Base-by-base conservation (phyloP, 768 basidiomycete species). In the Heimioporus sp. region DNA sequence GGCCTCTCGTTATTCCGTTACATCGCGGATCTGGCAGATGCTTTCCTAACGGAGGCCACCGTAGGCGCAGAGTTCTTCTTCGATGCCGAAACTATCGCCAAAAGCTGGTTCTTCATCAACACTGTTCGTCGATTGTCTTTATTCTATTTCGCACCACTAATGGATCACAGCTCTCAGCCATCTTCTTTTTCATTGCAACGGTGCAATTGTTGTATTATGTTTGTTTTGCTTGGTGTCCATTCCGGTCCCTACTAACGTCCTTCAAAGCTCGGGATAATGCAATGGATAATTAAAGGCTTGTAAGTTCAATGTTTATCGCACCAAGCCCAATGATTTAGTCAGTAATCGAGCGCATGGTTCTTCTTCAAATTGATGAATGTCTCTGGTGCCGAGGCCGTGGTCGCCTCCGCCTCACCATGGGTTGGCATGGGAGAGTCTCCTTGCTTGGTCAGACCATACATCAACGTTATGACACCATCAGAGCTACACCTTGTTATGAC, bases 121-220 rank as follows among this genome's bases (percentile, higher is more conserved):
- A 85, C 82, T 46, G 85, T 86, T 60, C 46, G 81, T 69, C 32
- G 19, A 46, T 40, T 9, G 17, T 43, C 58, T 45, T 36, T 46
- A 13, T 42, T 4, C 13, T 1, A 60, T 48, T 54, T 51, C 53
- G 48, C 46, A 54, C 57, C 28, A 48, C 48, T 66, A 48, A 63
- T 37, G 13, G 16, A 16, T 35, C 24, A 21, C 61, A 88, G 81
- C 80, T 93, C 37, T 63, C 80, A 10, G 80, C 86, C 17, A 88
- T 96, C 68, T 91, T 97, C 64, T 96, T 96, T 79, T 97, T 97
- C 78, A 81, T 97, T 59, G 92, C 93, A 24, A 87, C 91, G 58
- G 82, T 94, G 49, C 91, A 94, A 69, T 92, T 93, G 89, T 68
- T 91, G 71, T 94, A 92, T 74, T 88, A 93, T 55, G 71, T 62